Conservation (phyloP, 768 basidiomycete genomes). For the Hebeloma cylindrosporum region DNA sequence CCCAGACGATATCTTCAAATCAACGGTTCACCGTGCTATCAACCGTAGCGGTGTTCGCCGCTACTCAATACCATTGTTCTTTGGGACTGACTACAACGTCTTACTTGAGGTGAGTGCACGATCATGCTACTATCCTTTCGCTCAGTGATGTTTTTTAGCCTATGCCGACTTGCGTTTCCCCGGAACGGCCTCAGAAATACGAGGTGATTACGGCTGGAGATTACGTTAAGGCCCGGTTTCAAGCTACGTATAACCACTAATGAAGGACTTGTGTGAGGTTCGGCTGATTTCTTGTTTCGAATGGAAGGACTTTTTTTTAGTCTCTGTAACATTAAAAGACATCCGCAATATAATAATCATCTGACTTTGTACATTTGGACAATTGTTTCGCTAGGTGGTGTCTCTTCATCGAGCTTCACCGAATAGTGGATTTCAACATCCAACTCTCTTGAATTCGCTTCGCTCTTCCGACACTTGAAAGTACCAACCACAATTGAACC, state of each 20-base stretch:
- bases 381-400: conserved; percentile 39
- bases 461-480: conserved; percentile 84
- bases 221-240: conserved; percentile 72
- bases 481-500: conserved; percentile 73
- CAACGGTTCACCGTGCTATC: conserved; percentile 84
- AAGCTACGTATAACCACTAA: conserved; percentile 59
- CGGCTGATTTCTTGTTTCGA: background rate
- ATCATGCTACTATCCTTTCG: background rate
- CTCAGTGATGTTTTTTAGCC: conserved; percentile 34
- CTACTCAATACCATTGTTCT: conserved; percentile 89
- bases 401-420: conserved; percentile 42
- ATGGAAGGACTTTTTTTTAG: background rate
- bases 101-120: conserved; percentile 60
- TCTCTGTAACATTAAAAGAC: background rate
- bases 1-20: conserved; percentile 88
- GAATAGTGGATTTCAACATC: conserved; percentile 89
- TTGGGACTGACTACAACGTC: conserved; percentile 87
- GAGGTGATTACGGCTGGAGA: conserved; percentile 77
- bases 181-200: conserved; percentile 53
- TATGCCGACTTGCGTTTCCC: conserved; percentile 50
- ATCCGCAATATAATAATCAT: conserved; percentile 32
- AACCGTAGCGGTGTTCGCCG: conserved; percentile 69
- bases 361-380: conserved; percentile 83
- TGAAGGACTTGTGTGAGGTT: too few species aligned
- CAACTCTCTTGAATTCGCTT: conserved; percentile 80